Conservation (phyloP, 2,329 filamentous ascomycete species). For the Zymoseptoria passerinii region DNA sequence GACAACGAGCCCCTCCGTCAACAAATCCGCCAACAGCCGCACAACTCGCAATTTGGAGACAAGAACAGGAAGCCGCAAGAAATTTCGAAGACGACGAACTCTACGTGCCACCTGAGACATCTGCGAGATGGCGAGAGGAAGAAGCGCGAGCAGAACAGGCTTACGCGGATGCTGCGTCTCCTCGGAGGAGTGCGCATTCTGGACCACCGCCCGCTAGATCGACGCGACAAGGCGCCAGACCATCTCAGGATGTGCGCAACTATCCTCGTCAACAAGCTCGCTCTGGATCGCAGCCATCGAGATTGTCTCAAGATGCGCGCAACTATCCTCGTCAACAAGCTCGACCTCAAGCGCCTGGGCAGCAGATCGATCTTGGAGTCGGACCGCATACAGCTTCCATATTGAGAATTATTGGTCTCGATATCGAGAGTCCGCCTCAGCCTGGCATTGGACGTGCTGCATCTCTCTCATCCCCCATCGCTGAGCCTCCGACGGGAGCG, state of each 20-base stretch:
- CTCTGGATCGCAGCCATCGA: not conserved
- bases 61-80: too few relatives aligned
- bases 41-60: too few relatives aligned
- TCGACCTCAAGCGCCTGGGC: not conserved
- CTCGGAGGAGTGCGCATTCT: too few relatives aligned
- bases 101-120: too few relatives aligned
- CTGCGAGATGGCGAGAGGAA: too few relatives aligned
- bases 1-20: not conserved
- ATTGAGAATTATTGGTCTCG: not conserved
- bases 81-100: too few relatives aligned
- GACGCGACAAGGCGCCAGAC: not conserved
- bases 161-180: too few relatives aligned
- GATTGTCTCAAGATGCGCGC: not conserved
- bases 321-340: not conserved
- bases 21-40: too few relatives aligned
- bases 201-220: too few relatives aligned
- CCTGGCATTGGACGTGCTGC: not conserved
- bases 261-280: too few relatives aligned
- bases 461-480: not conserved
- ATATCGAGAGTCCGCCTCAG: too few relatives aligned
- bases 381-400: not conserved
- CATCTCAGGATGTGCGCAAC: not conserved
- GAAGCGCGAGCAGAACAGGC: too few relatives aligned
- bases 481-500: not conserved
- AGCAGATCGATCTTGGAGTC: not conserved